These are phyloP conservation scores for Ustilago shanxiensis DNA, from an alignment of 1,284 basidiomycete genomes.

Conservation along the genomic window DNA sequence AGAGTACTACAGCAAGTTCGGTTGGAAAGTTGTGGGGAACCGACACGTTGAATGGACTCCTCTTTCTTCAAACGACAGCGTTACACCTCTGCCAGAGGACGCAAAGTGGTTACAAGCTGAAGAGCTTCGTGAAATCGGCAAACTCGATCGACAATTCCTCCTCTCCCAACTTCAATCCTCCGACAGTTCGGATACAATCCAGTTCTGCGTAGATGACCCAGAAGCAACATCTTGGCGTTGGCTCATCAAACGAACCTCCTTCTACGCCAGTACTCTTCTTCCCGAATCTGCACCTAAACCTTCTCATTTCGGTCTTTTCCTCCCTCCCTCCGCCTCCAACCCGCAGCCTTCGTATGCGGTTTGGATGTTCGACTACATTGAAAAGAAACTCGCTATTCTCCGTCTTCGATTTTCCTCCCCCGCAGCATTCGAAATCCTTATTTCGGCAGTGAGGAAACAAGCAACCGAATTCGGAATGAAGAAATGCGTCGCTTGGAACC, in stretches of 20 bases:
- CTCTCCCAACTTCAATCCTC: conserved; percentile 17
- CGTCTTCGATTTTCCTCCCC: conserved; percentile 22
- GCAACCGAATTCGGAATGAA: conserved; percentile 29
- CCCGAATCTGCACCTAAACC: conserved; percentile 31
- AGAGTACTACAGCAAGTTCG: conserved; percentile 74
- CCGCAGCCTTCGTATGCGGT: conserved; percentile 22
- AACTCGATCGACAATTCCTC: conserved; percentile 31
- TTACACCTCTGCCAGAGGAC: background rate
- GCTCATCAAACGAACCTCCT: conserved; percentile 44
- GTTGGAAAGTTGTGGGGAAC: conserved; percentile 60
- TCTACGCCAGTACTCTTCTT: conserved; percentile 34
- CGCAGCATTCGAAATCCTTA: conserved; percentile 10
- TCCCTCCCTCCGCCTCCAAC: background rate
- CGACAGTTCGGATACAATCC: conserved; percentile 5
- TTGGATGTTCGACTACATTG: conserved; percentile 46
- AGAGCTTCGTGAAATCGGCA: conserved; percentile 26
- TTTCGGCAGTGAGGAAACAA: conserved; percentile 18
- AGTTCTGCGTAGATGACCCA: conserved; percentile 45
- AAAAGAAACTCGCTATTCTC: conserved; percentile 34
- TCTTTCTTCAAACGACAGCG: background rate
- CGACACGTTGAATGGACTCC: conserved; percentile 46
- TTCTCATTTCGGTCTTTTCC: conserved; percentile 17
- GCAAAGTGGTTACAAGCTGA: conserved; percentile 27
- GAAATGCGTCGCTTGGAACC: conserved; percentile 48
- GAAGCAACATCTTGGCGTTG: conserved; percentile 48